Evolutionary conservation across 257 asterid genomes (phyloP).

Genomic region (Capsicum pubescens): DNA sequence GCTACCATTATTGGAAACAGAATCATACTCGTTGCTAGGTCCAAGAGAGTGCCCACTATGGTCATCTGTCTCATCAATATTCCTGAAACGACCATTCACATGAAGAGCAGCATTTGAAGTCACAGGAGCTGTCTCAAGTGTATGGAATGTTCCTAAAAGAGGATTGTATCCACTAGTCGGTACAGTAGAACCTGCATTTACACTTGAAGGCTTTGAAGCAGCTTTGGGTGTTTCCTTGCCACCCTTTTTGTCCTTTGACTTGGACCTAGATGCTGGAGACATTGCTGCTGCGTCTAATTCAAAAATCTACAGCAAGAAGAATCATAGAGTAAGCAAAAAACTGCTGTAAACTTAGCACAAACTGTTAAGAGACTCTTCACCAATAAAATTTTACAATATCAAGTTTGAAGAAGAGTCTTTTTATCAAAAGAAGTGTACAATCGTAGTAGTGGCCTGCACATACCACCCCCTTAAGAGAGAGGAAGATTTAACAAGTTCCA

Average conservation of each 20-base stretch:
- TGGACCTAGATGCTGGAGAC: slow-evolving; percentile 85
- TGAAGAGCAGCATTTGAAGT: slow-evolving; percentile 60
- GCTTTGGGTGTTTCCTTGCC: slow-evolving; percentile 70
- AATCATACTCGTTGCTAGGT: slow-evolving; percentile 67
- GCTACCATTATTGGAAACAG: slow-evolving; percentile 86
- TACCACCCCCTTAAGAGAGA: background rate
- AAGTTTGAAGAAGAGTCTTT: background rate
- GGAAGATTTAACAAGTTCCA: background rate
- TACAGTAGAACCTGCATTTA: slow-evolving; percentile 52
- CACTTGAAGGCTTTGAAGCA: slow-evolving; percentile 66
- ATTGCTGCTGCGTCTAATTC: slow-evolving; percentile 48
- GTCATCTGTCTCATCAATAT: slow-evolving; percentile 88
- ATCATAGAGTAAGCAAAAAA: background rate
- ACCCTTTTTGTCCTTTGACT: slow-evolving; percentile 82
- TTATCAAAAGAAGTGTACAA: background rate
- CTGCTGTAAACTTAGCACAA: background rate
- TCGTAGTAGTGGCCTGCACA: background rate
- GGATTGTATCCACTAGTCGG: slow-evolving; percentile 90
- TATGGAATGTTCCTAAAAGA: slow-evolving; percentile 72
- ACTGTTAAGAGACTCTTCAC: background rate
- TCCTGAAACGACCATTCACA: slow-evolving; percentile 80
- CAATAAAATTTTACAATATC: slow-evolving; percentile 4
- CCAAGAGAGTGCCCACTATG: slow-evolving; percentile 61
- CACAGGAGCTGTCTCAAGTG: slow-evolving; percentile 69
- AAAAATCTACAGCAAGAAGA: slow-evolving; percentile 40